A percentile compares a stretch with the other conserved stretches of the same genome.
Conservation (phyloP, 192 early-diverging fungal species). For the Coemansia sp. region DNA sequence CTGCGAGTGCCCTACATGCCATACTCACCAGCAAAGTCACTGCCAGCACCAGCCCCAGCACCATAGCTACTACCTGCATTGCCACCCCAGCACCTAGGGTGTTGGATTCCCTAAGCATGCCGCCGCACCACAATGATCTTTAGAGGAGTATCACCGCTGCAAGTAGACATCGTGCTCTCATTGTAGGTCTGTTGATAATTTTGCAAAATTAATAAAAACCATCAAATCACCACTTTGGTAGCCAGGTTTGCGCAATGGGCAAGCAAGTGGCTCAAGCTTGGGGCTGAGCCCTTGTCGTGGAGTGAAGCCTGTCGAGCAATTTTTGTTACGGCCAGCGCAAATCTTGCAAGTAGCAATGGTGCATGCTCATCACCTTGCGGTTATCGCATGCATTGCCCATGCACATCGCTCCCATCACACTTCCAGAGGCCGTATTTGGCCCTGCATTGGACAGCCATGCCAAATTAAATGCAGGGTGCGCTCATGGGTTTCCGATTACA, state of each 20-base stretch:
- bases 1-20: neutral
- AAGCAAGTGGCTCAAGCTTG: neutral
- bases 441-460: neutral
- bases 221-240: neutral
- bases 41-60: neutral
- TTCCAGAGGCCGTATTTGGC: neutral
- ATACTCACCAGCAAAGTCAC: neutral
- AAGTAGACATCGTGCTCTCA: neutral
- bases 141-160: neutral
- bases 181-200: too few species aligned
- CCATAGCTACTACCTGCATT: neutral
- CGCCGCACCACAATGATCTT: neutral
- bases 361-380: neutral
- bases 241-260: neutral
- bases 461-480: conserved; percentile 1
- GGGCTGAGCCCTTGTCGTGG: neutral
- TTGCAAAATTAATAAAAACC: neutral
- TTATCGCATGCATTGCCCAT: neutral
- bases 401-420: neutral
- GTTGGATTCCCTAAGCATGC: neutral
- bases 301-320: neutral
- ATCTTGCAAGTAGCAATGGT: neutral
- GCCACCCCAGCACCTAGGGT: neutral
- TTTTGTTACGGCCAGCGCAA: neutral
- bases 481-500: neutral